Evolutionary conservation across 2,329 filamentous ascomycete species (phyloP).

Genomic region (Arthrobotrys conoides): DNA sequence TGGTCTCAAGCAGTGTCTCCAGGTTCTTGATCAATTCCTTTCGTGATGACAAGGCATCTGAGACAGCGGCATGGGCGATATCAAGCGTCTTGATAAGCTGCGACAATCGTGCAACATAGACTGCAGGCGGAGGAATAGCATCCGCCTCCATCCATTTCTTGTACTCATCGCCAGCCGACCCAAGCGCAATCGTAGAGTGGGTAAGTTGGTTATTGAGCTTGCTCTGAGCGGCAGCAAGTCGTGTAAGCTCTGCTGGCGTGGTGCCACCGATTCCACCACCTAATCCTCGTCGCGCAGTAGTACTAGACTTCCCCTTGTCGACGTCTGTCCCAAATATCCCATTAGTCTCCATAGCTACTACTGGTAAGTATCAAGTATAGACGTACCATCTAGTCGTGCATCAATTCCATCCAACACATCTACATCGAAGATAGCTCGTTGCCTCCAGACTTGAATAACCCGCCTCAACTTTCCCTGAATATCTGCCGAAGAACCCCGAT

Average conservation of each 20-base stretch:
- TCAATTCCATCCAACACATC: conserved; percentile 87
- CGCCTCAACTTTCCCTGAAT: conserved; percentile 88
- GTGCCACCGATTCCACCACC: conserved; percentile 69
- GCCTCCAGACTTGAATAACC: conserved; percentile 94
- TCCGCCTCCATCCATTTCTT: conserved; percentile 83
- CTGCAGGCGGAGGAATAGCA: conserved; percentile 82
- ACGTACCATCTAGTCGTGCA: conserved; percentile 80
- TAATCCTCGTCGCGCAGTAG: conserved; percentile 72
- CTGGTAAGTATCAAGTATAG: conserved; percentile 26
- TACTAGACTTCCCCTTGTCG: conserved; percentile 72
- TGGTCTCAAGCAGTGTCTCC: conserved; percentile 83
- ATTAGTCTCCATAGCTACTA: conserved; percentile 11
- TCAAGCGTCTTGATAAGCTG: conserved; percentile 90
- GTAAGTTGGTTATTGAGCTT: conserved; percentile 80
- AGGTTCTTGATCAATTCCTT: conserved; percentile 82
- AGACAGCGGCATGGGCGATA: conserved; percentile 88
- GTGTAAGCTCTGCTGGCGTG: conserved; percentile 81
- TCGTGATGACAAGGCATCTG: conserved; percentile 89
- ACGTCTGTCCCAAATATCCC: conserved; percentile 70
- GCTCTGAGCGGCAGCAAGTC: conserved; percentile 81
- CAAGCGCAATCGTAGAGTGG: conserved; percentile 76
- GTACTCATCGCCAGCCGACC: conserved; percentile 83
- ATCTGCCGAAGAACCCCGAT: conserved; percentile 87
- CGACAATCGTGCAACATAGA: conserved; percentile 90
- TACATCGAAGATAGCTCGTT: conserved; percentile 84